Evolutionary conservation across 306 rosid species (phyloP).

Genomic region (Leucaena leucocephala): DNA sequence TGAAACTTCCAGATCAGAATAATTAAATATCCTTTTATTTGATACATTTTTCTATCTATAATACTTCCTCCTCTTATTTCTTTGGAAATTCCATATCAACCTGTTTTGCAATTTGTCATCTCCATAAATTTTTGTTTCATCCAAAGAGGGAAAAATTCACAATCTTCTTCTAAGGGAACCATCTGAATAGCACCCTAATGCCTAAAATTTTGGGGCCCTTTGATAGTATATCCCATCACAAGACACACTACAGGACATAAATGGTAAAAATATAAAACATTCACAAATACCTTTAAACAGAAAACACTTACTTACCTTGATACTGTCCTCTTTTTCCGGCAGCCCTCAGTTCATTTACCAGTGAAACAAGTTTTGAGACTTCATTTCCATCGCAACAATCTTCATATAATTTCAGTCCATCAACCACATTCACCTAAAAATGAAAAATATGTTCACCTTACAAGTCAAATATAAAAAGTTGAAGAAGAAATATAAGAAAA

Average conservation of each 20-base stretch:
- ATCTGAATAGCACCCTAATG: neutral
- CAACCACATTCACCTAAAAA: constrained; percentile 74
- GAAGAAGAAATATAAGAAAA: neutral
- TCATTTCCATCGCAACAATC: constrained; percentile 55
- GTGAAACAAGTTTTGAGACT: constrained; percentile 63
- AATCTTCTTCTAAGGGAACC: neutral
- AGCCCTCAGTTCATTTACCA: constrained; percentile 73
- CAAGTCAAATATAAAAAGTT: constrained; percentile 16
- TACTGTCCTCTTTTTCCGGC: constrained; percentile 74
- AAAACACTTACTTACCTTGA: constrained; percentile 67
- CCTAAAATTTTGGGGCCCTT: neutral
- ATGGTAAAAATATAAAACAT: neutral
- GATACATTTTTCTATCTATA: neutral
- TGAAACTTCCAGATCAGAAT: neutral
- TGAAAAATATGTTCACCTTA: constrained; percentile 24
- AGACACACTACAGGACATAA: neutral
- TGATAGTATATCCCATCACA: neutral
- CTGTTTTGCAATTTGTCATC: neutral
- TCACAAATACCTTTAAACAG: neutral
- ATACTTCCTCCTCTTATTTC: neutral
- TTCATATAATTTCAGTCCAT: constrained; percentile 80
- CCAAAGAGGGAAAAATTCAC: neutral
- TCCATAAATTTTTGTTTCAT: neutral
- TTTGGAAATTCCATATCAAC: neutral
- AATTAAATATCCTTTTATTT: neutral